Base-by-base conservation (phyloP, 495 filamentous ascomycete species). In the Filosporella fistucella region DNA sequence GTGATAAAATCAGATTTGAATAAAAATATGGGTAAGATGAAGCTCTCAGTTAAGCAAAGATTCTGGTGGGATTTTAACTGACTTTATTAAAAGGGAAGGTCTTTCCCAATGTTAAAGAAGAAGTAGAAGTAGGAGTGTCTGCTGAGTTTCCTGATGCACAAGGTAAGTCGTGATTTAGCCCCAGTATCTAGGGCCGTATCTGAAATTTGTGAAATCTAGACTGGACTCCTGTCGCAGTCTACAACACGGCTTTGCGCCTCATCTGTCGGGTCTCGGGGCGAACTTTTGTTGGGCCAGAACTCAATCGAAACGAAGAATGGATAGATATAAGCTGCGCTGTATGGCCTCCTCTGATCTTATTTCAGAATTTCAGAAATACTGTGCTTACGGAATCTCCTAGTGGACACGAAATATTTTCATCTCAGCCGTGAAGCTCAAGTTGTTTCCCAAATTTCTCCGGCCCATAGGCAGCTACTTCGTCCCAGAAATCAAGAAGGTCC, bases 401-500 rank as follows among this genome's bases (percentile, higher is more conserved):
- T 52, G 46, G 13, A 45, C 49, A 11, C 26, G 24, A 40, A 32
- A 45, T 17, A 28, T 23, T 33, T 52, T 45, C 34, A 14, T 12
- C 16, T 32, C 42, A 4, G 32, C 49, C 22, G 2, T 30, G 12
- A 38, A 38, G 20, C 21, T 52, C 6, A 8, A 42, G 46, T 11
- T 28, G 24, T 52, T 13, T 2, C 42, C 17, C 14, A 23, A 41
- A 14, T 10, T 33, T 13, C n/a, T 52, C 14, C 41, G 42, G 2
- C 33, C 35, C n/a, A 24, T 48, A 8, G 37, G 26, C n/a, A 35
- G 45, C 17, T 47, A 48, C 24, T 48, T 62, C 13, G 11, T 51
- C 9, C 48, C 60, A 6, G 49, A 56, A 20, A 8, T 34, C n/a
- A 42, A 47, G 0, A 44, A 40, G 17, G 20, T 59, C 12, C 0